Conservation (phyloP, 176 grass and related monocot species). For the Aegilops speltoides region DNA sequence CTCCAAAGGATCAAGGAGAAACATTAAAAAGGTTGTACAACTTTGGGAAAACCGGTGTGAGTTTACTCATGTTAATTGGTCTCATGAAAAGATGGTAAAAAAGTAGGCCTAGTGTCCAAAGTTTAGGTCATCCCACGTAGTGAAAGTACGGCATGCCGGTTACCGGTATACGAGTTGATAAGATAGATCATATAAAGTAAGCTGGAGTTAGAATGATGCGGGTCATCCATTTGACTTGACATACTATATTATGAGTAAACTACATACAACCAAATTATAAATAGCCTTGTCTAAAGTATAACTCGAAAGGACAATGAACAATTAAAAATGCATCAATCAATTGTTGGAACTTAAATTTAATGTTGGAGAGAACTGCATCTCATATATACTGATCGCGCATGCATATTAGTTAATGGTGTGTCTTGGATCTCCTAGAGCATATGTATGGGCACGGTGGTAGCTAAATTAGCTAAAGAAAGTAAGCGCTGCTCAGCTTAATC, state of each 20-base stretch:
- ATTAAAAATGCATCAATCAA: conserved; percentile 45
- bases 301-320: conserved; percentile 23
- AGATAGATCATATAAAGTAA: conserved; percentile 42
- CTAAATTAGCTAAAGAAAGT: neutral
- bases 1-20: conserved; percentile 33
- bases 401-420: neutral
- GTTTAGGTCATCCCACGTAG: conserved; percentile 41
- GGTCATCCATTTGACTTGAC: conserved; percentile 55
- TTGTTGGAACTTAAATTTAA: conserved; percentile 16
- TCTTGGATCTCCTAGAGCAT: neutral
- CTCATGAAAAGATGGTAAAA: conserved; percentile 54
- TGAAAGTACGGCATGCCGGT: conserved; percentile 47
- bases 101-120: conserved; percentile 49
- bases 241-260: conserved; percentile 47
- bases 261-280: conserved; percentile 38
- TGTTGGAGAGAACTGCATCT: neutral
- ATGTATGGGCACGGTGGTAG: neutral
- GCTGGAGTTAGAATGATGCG: conserved; percentile 20
- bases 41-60: conserved; percentile 28
- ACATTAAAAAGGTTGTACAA: conserved; percentile 23
- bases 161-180: conserved; percentile 36
- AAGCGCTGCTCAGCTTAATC: neutral
- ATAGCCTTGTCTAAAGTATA: conserved; percentile 36
- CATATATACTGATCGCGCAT: neutral
- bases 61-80: conserved; percentile 48